Base-by-base conservation (phyloP, 2,329 filamentous ascomycete genomes). In the Thyridium curvatum region DNA sequence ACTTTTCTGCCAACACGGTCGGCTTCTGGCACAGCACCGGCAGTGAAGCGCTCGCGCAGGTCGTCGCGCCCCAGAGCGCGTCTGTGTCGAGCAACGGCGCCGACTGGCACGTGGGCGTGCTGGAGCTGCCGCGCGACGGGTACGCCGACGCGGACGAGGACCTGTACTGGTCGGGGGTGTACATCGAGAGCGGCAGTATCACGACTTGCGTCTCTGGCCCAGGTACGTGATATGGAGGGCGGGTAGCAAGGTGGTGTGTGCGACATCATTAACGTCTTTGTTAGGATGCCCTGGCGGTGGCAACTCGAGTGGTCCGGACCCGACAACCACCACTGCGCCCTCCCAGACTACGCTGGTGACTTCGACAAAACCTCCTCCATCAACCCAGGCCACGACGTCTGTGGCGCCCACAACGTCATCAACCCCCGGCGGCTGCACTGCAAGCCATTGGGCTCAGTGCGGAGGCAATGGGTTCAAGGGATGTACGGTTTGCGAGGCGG, bases 101-200 rank as follows among this genome's bases (percentile, higher is more conserved):
- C 4, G 81, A 85, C 52, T 85, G 78, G 77, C 82, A 86, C 59
- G 56, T 86, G 30, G 82, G 82, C 39, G 73, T 83, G 18, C 64
- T 84, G 39, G 72, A 82, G 42, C 63, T 85, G 38, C 72, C 77
- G 10, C 65, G 71, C 13, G 57, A 62, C 35, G 73, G 74, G 2
- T 68, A 69, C 32, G 58, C 68, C 32, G 70, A 74, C 29, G 55
- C 52, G 3, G 60, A 55, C 30, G 80, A 84, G 62, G 79, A 84
- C 51, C 79, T 79, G 66, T 83, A 74, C 55, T 84, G 82, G 63
- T 79, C 72, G 4, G 79, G 81, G 6, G 75, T 84, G 3, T 85
- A 83, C 51, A 68, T 85, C 34, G 82, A 85, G 66, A 69, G 62
- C 43, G 77, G 73, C 6, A 40, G 40, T 33, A 34, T 48, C 13